Evolutionary conservation across 768 basidiomycete genomes (phyloP).

Genomic region (Agaricus blazei): DNA sequence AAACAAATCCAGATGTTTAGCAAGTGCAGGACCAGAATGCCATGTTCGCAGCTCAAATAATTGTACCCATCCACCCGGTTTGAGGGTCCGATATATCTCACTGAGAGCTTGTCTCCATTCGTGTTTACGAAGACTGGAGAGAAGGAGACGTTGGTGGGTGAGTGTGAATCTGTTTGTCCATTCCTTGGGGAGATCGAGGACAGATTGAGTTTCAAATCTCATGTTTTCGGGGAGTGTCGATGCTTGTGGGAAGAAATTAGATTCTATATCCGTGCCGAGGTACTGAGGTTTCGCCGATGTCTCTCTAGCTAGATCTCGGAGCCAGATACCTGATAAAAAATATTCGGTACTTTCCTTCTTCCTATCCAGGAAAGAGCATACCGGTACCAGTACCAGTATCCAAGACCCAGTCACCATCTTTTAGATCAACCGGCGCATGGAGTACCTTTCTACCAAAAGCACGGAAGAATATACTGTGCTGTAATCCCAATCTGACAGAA

Average conservation of each 20-base stretch:
- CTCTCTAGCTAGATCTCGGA: neutral
- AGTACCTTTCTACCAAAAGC: neutral
- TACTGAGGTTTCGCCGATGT: neutral
- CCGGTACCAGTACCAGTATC: too few species aligned
- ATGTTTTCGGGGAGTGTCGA: neutral
- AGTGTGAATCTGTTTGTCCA: constrained; percentile 9
- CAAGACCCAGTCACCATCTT: too few species aligned
- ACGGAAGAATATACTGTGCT: neutral
- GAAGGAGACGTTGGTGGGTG: constrained; percentile 4
- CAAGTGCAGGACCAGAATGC: neutral
- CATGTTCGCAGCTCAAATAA: neutral
- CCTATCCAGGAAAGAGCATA: too few species aligned
- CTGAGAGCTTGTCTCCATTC: constrained; percentile 6
- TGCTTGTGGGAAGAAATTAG: constrained; percentile 1
- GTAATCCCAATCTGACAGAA: neutral
- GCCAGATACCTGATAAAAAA: neutral
- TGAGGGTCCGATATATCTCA: constrained; percentile 1
- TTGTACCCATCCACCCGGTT: constrained; percentile 6
- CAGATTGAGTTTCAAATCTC: constrained; percentile 1
- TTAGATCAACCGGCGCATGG: neutral
- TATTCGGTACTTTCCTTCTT: too few species aligned
- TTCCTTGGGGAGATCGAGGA: constrained; percentile 3
- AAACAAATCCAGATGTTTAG: neutral
- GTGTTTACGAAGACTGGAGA: neutral
- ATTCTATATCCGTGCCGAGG: constrained; percentile 5